Conservation (phyloP, 108 stramenopile genomes). For the Skeletonema grethae region DNA sequence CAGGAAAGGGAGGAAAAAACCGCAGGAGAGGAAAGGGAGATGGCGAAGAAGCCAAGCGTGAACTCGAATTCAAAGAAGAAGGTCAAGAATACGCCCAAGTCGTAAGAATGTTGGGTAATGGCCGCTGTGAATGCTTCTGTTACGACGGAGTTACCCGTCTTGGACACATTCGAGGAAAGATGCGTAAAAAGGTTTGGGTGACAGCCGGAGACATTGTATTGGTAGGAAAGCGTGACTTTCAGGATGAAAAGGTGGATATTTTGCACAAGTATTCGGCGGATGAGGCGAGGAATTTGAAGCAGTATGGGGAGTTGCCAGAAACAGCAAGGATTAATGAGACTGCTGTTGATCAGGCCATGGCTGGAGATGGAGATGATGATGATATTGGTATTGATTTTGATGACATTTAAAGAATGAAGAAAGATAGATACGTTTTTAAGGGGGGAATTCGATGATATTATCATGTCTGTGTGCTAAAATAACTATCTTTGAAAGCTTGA, state of each 20-base stretch:
- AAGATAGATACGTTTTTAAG: not conserved
- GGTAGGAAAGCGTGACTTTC: constrained; percentile 97
- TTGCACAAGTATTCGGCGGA: constrained; percentile 99
- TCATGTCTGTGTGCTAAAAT: not conserved
- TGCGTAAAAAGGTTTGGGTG: constrained; percentile 99
- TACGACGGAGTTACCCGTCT: constrained; percentile 98
- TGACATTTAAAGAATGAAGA: constrained; percentile 78
- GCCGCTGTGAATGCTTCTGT: constrained; percentile 97
- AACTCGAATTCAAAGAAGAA: constrained; percentile 99
- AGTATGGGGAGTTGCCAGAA: constrained; percentile 98
- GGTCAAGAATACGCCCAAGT: constrained; percentile 94
- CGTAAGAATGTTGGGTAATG: constrained; percentile 98
- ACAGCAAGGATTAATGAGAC: constrained; percentile 99
- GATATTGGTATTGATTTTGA: constrained; percentile 96
- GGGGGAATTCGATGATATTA: not conserved
- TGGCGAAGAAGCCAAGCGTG: constrained; percentile 98
- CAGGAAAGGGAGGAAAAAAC: constrained; percentile 99
- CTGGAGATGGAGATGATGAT: constrained; percentile 90
- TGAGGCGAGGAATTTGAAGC: constrained; percentile 99
- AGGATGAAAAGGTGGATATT: constrained; percentile 99
- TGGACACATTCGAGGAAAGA: constrained; percentile 99
- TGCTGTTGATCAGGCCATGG: constrained; percentile 98
- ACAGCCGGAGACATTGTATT: constrained; percentile 98
- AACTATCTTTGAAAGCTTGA: not conserved
- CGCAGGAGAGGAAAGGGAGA: constrained; percentile 99